Conservation (phyloP, 2,329 filamentous ascomycete genomes). For the Beauveria australis region DNA sequence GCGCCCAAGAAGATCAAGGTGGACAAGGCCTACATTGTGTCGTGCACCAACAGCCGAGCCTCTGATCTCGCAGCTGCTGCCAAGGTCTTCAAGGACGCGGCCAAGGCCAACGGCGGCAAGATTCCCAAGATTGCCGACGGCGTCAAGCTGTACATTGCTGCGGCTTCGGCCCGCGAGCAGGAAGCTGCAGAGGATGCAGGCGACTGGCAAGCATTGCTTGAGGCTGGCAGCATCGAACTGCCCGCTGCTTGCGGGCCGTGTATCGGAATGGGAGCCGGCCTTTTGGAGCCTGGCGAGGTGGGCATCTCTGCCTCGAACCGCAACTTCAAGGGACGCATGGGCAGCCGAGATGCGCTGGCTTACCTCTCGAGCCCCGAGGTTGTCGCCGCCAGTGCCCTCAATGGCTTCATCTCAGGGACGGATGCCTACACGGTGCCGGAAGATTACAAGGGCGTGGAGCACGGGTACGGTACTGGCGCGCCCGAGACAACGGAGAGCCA, state of each 20-base stretch:
- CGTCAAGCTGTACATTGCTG: conserved; percentile 83
- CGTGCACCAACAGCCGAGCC: conserved; percentile 78
- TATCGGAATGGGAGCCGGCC: conserved; percentile 63
- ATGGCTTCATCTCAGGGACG: conserved; percentile 64
- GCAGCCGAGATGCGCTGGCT: conserved; percentile 73
- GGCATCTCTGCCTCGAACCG: conserved; percentile 79
- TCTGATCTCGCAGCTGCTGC: conserved; percentile 79
- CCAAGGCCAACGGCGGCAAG: conserved; percentile 51
- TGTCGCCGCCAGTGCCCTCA: conserved; percentile 79
- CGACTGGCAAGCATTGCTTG: conserved; percentile 75
- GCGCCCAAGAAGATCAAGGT: conserved; percentile 66
- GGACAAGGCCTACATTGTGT: conserved; percentile 79
- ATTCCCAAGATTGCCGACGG: conserved; percentile 63
- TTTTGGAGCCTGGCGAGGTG: conserved; percentile 77
- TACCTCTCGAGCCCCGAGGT: conserved; percentile 87
- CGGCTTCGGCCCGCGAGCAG: conserved; percentile 75
- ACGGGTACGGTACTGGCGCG: conserved; percentile 14
- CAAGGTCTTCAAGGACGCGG: conserved; percentile 73
- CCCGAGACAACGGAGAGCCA: not conserved
- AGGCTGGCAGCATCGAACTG: conserved; percentile 66
- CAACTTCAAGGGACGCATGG: conserved; percentile 59
- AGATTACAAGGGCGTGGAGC: conserved; percentile 9
- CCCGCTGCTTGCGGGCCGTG: conserved; percentile 75
- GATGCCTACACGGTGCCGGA: conserved; percentile 70
- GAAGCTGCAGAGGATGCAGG: conserved; percentile 67